phyloP scores from a whole-genome alignment of 768 basidiomycete species.

The Amanita polypyramis region DNA sequence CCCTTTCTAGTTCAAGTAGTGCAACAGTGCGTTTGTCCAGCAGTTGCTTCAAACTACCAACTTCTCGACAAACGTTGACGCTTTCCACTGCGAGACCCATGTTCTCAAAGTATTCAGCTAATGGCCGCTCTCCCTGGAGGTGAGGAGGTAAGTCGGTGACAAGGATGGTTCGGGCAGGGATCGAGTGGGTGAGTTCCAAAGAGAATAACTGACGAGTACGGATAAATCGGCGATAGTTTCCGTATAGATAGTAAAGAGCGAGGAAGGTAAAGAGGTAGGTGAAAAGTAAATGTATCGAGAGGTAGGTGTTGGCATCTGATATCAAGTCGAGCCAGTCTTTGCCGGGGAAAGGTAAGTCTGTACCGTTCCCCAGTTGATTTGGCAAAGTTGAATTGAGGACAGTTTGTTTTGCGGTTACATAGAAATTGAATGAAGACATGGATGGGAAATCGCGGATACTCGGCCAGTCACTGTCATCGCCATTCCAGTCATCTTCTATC shows the following conservation, averaged over 20 bases:
- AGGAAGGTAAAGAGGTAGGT: constrained; percentile 90
- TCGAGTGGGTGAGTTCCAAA: constrained; percentile 88
- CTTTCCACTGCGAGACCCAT: constrained; percentile 86
- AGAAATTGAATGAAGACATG: constrained; percentile 13
- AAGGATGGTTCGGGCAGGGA: constrained; percentile 88
- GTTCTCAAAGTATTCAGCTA: constrained; percentile 91
- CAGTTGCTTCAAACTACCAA: constrained; percentile 58
- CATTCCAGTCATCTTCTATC: constrained; percentile 46
- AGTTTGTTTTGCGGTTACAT: constrained; percentile 21
- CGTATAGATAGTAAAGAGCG: constrained; percentile 77
- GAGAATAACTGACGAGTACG: constrained; percentile 89
- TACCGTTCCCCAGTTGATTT: background rate
- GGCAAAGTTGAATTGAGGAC: constrained; percentile 3
- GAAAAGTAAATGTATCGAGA: constrained; percentile 83
- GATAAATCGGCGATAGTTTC: constrained; percentile 83
- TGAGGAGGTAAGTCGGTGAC: constrained; percentile 79
- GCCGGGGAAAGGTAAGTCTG: constrained; percentile 17
- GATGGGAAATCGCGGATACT: constrained; percentile 10
- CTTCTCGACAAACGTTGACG: constrained; percentile 80
- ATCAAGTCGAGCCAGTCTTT: constrained; percentile 81
- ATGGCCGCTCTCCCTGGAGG: constrained; percentile 70
- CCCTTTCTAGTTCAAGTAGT: constrained; percentile 65
- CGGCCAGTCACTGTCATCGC: constrained; percentile 37
- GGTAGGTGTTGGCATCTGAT: constrained; percentile 82
- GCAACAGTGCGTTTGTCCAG: constrained; percentile 77